phyloP scores from a whole-genome alignment of 1,139 yeast species.

The Debaryomyces psychrophilus region DNA sequence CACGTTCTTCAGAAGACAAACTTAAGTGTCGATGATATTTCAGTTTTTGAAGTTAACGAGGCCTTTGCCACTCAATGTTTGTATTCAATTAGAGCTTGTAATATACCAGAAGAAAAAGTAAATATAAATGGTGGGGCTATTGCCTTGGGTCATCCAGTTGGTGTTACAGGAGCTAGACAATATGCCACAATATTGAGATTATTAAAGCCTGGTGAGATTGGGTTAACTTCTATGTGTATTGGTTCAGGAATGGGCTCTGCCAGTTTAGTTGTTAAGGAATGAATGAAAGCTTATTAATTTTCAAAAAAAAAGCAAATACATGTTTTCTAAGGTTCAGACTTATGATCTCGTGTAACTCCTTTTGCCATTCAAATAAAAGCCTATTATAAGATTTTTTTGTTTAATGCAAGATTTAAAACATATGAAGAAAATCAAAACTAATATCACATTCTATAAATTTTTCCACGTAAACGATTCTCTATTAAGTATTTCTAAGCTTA shows the following conservation, averaged over 20 bases:
- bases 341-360: no score
- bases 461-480: no score
- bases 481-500: no score
- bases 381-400: no score
- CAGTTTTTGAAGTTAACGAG: slow-evolving; percentile 86
- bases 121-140: slow-evolving; percentile 96
- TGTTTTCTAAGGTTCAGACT: no score
- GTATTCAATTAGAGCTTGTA: slow-evolving; percentile 67
- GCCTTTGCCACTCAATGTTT: slow-evolving; percentile 96
- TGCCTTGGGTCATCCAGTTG: slow-evolving; percentile 94
- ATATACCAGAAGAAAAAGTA: slow-evolving; percentile 71
- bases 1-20: slow-evolving; percentile 68
- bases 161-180: slow-evolving; percentile 96
- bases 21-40: slow-evolving; percentile 64
- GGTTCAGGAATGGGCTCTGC: slow-evolving; percentile 99
- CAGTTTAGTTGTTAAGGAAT: slow-evolving; percentile 76
- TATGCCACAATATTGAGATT: slow-evolving; percentile 84
- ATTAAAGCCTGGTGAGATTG: slow-evolving; percentile 77
- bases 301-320: no score
- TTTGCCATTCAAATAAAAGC: no score
- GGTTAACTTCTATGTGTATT: slow-evolving; percentile 93
- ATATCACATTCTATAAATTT: no score
- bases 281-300: no score
- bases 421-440: no score
- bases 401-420: no score